Conservation (phyloP, 768 basidiomycete species). For the Hygrophorus pudorinus region DNA sequence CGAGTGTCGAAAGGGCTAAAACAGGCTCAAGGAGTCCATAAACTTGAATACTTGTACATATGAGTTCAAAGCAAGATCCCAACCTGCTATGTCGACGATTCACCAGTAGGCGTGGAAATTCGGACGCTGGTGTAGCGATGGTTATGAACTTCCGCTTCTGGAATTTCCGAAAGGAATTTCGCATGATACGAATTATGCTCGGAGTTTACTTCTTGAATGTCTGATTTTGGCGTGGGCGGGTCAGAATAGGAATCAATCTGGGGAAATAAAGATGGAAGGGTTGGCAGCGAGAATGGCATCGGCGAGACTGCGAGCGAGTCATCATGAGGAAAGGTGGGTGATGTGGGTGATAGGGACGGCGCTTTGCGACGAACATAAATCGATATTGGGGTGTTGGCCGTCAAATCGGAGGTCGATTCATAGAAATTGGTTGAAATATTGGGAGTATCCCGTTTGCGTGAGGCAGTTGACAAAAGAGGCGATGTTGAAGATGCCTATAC, state of each 20-base stretch:
- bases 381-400: conserved; percentile 69
- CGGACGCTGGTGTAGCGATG: conserved; percentile 30
- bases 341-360: conserved; percentile 62
- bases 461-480: conserved; percentile 28
- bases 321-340: conserved; percentile 47
- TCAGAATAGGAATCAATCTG: conserved; percentile 25
- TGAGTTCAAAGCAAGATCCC: too few species aligned
- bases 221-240: conserved; percentile 20
- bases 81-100: too few species aligned
- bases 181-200: conserved; percentile 6
- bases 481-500: conserved; percentile 28
- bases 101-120: conserved; percentile 32
- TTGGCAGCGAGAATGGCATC: conserved; percentile 54
- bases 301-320: conserved; percentile 27
- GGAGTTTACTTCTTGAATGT: neutral
- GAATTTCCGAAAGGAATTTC: conserved; percentile 19
- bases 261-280: conserved; percentile 45
- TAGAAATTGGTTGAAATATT: conserved; percentile 34
- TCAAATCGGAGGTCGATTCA: conserved; percentile 39
- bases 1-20: neutral
- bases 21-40: too few species aligned
- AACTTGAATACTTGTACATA: too few species aligned
- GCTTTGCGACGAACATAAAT: conserved; percentile 73
- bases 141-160: conserved; percentile 15
- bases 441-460: conserved; percentile 24